Conservation (phyloP, 2,329 filamentous ascomycete genomes). For the Geosmithia flava region DNA sequence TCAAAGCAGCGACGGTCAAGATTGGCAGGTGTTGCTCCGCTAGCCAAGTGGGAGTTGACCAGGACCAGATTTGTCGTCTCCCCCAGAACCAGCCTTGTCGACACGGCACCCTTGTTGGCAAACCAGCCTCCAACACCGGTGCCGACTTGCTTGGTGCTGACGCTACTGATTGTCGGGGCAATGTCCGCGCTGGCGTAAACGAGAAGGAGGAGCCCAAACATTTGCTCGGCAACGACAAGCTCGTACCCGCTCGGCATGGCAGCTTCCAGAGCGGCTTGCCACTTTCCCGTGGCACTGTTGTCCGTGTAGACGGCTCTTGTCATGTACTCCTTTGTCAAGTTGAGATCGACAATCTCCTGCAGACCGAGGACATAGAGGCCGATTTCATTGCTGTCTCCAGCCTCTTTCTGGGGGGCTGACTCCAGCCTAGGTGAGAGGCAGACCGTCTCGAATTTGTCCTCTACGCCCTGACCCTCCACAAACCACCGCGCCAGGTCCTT, state of each 20-base stretch:
- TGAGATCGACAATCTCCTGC: constrained; percentile 85
- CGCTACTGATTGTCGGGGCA: constrained; percentile 60
- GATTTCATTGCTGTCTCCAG: constrained; percentile 38
- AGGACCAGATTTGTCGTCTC: constrained; percentile 86
- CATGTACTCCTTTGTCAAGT: constrained; percentile 66
- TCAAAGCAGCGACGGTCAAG: constrained; percentile 88
- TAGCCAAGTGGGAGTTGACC: constrained; percentile 83
- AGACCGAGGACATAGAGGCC: constrained; percentile 83
- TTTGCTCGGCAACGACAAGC: constrained; percentile 68
- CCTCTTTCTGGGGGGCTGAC: constrained; percentile 16
- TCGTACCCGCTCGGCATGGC: constrained; percentile 68
- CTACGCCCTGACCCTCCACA: constrained; percentile 59
- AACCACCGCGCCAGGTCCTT: constrained; percentile 88
- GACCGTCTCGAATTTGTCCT: constrained; percentile 47
- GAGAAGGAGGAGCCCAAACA: constrained; percentile 73
- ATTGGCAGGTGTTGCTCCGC: constrained; percentile 65
- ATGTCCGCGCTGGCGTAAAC: constrained; percentile 76
- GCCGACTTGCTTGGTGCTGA: constrained; percentile 73
- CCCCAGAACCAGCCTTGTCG: constrained; percentile 70
- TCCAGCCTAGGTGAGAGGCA: constrained; percentile 16
- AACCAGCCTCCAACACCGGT: constrained; percentile 88
- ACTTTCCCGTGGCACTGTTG: constrained; percentile 57
- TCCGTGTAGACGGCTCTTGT: constrained; percentile 57
- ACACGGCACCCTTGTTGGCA: constrained; percentile 89
- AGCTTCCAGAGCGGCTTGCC: constrained; percentile 64